phyloP scores from a whole-genome alignment of 768 basidiomycete genomes.

The Macrolepiota dolichaula region DNA sequence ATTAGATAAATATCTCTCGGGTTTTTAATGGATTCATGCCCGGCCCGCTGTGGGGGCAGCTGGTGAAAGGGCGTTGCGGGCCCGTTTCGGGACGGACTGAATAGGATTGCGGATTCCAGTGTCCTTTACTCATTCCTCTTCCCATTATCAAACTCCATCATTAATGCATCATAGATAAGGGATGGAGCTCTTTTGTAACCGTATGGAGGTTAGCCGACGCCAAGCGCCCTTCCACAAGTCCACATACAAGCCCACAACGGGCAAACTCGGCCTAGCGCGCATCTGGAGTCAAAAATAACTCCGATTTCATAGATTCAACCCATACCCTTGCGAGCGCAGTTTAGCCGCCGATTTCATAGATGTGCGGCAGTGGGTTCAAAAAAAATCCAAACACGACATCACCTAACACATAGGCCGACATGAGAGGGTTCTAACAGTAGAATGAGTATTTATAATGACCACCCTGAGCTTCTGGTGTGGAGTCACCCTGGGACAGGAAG shows the following conservation, averaged over 20 bases:
- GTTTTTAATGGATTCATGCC: no score
- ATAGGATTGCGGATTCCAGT: neutral
- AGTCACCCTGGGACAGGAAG: neutral
- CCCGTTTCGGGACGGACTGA: constrained; percentile 1
- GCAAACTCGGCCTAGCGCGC: neutral
- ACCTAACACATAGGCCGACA: neutral
- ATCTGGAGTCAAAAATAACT: neutral
- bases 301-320: neutral
- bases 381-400: constrained; percentile 1
- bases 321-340: neutral
- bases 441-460: neutral
- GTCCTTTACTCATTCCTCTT: no score
- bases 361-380: neutral
- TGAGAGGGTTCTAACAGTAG: neutral
- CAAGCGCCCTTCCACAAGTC: neutral
- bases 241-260: neutral
- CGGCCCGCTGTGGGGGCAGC: neutral
- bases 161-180: neutral
- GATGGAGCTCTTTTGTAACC: neutral
- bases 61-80: neutral
- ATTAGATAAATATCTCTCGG: no score
- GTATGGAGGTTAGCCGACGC: neutral
- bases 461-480: constrained; percentile 1
- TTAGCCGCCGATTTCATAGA: neutral
- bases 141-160: neutral